Evolutionary conservation across 768 basidiomycete genomes (phyloP).

Genomic region (Fomitopsis serialis): DNA sequence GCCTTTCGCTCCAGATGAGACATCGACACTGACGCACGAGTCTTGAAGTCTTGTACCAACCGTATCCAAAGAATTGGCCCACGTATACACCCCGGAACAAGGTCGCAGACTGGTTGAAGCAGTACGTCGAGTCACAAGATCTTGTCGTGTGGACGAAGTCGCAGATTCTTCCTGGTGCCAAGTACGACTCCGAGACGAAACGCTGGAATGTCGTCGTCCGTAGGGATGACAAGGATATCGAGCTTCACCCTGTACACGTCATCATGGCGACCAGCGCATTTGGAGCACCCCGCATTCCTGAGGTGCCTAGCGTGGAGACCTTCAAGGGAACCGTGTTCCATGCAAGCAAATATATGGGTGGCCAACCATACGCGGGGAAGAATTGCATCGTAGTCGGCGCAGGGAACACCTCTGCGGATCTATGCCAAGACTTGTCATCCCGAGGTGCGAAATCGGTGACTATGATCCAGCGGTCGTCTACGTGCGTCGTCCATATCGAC

Average conservation of each 20-base stretch:
- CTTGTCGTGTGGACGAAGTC: slow-evolving; percentile 39
- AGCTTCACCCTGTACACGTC: slow-evolving; percentile 33
- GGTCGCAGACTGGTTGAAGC: slow-evolving; percentile 40
- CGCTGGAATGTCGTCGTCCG: slow-evolving; percentile 32
- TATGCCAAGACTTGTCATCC: slow-evolving; percentile 32
- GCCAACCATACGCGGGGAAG: slow-evolving; percentile 26
- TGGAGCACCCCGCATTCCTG: slow-evolving; percentile 30
- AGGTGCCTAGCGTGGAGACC: slow-evolving; percentile 16
- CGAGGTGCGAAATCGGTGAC: slow-evolving; percentile 31
- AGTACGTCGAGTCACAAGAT: slow-evolving; percentile 35
- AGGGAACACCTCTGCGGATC: slow-evolving; percentile 35
- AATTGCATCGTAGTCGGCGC: slow-evolving; percentile 36
- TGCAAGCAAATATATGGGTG: slow-evolving; percentile 27
- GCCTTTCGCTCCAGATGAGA: background rate
- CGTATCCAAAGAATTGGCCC: slow-evolving; percentile 36
- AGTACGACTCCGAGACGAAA: slow-evolving; percentile 26
- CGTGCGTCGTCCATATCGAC: slow-evolving; percentile 25
- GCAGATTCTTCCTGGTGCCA: slow-evolving; percentile 24
- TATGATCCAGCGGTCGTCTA: slow-evolving; percentile 39
- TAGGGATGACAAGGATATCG: slow-evolving; percentile 22
- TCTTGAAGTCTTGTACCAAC: slow-evolving; percentile 32
- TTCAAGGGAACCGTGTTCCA: slow-evolving; percentile 31
- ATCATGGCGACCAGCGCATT: slow-evolving; percentile 34
- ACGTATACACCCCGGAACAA: slow-evolving; percentile 36
- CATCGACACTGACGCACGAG: background rate